Percentiles rank a stretch among this genome's conserved stretches.
These are phyloP conservation scores for Pleurotus platypus DNA, from an alignment of 768 basidiomycete genomes.

Conservation along the genomic window DNA sequence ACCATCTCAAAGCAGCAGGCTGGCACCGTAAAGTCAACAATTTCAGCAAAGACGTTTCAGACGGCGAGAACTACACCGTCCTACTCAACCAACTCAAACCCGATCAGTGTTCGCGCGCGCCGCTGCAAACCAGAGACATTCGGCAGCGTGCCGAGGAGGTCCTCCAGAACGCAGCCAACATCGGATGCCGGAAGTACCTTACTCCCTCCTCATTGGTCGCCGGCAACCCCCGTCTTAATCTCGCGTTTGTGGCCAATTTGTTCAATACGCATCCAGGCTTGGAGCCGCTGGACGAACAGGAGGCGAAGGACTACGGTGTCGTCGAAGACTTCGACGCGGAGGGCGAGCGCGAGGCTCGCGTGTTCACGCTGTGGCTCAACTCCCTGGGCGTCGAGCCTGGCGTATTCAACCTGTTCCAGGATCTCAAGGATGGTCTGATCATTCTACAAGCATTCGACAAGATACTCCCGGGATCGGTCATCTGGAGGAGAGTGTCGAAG, in stretches of 20 bases:
- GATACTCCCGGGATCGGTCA: conserved; percentile 85
- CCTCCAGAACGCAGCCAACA: conserved; percentile 88
- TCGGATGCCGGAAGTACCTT: conserved; percentile 94
- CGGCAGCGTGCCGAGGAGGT: conserved; percentile 89
- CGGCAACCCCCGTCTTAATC: conserved; percentile 95
- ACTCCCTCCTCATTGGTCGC: conserved; percentile 87
- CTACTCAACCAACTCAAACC: conserved; percentile 96
- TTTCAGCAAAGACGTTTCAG: conserved; percentile 95
- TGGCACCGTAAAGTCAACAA: conserved; percentile 93
- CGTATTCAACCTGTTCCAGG: conserved; percentile 95
- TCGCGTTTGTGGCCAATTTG: conserved; percentile 96
- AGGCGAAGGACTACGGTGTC: conserved; percentile 83
- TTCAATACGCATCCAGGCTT: conserved; percentile 98
- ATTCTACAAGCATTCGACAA: conserved; percentile 98
- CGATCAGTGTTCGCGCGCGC: conserved; percentile 85
- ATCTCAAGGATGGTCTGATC: conserved; percentile 86
- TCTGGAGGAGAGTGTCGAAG: conserved; percentile 96
- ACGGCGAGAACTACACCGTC: conserved; percentile 97
- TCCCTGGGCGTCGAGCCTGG: conserved; percentile 94
- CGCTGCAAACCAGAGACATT: conserved; percentile 82
- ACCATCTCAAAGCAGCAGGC: conserved; percentile 92
- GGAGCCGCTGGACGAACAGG: conserved; percentile 90
- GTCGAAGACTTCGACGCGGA: conserved; percentile 99
- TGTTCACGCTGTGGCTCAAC: conserved; percentile 98
- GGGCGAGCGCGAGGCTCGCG: conserved; percentile 96